Conservation (phyloP, 1,284 basidiomycete species). For the Trichosporon faecale region DNA sequence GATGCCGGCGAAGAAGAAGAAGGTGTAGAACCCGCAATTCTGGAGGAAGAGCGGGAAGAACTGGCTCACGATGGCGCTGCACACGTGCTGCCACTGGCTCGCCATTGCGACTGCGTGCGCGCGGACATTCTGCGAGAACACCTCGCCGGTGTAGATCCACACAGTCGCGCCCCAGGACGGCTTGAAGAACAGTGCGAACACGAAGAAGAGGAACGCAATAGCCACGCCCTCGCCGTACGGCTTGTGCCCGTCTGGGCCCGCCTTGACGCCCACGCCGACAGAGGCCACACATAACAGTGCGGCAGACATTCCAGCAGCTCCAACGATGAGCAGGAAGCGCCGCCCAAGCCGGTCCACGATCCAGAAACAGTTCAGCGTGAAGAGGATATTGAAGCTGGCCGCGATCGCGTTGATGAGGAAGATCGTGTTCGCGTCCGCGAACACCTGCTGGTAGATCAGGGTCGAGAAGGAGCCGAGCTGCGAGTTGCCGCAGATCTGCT, state of each 20-base stretch:
- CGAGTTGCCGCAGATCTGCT: slow-evolving; percentile 27
- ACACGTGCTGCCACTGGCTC: slow-evolving; percentile 26
- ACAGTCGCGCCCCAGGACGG: slow-evolving; percentile 31
- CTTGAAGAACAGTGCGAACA: slow-evolving; percentile 1
- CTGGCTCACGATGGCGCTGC: slow-evolving; percentile 26
- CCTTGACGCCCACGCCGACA: slow-evolving; percentile 19
- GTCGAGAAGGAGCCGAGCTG: slow-evolving; percentile 24
- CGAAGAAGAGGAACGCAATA: slow-evolving; percentile 20
- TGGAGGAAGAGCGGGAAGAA: slow-evolving; percentile 20
- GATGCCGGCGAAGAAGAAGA: slow-evolving; percentile 16
- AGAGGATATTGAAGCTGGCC: slow-evolving; percentile 24
- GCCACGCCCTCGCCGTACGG: slow-evolving; percentile 25
- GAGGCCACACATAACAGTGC: slow-evolving; percentile 23
- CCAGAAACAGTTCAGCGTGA: slow-evolving; percentile 21
- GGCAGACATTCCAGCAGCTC: slow-evolving; percentile 21
- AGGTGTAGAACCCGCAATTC: slow-evolving; percentile 16
- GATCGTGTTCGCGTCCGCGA: slow-evolving; percentile 22
- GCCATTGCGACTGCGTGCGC: slow-evolving; percentile 26
- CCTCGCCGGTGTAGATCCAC: slow-evolving; percentile 27
- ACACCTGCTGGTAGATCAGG: slow-evolving; percentile 28
- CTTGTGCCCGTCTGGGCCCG: slow-evolving; percentile 15
- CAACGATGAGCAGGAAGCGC: neutral
- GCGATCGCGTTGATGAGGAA: slow-evolving; percentile 29
- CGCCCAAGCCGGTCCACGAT: neutral
- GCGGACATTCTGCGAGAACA: slow-evolving; percentile 28